Evolutionary conservation across 2,329 filamentous ascomycete genomes (phyloP), one percentile per base, ranked within the genome.

Genomic region (Pseudogymnoascus sp.): DNA sequence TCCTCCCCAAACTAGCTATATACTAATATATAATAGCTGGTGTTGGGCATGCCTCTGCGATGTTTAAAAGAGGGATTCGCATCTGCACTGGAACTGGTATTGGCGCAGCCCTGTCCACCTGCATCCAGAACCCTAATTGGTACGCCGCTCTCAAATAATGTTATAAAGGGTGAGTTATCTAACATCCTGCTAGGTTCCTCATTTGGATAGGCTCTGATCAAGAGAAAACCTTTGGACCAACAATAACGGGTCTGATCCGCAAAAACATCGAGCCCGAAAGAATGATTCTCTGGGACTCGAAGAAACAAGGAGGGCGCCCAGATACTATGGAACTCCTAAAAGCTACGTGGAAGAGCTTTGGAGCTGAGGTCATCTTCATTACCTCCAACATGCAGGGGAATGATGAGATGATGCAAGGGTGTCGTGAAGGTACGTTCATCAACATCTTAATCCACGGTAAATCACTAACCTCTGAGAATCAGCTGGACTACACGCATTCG

Each of bases 121-220:
- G 76, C 68, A 77, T 78, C 65, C 76, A 78, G 64, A 76, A 70
- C 65, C 71, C 71, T 7, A 71, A 77, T 62, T 77, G 75, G 75
- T 75, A 71, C 14, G 67, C 19, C 39, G 6, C 36, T 16, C 36
- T 63, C 21, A 25, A 31, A 8, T 34, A 8, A 25, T 54, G 41
- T 13, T 63, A 62, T 45, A 19, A 21, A 14, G 51, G 11, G 16
- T 57, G 10, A 28, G 34, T 41, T 61, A 37, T 54, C 62, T 67
- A 31, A 66, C 19, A 45, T 31, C 62, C 61, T 61, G 4, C 21
- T 64, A 75, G 75, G 76, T 78, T 78, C 66, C 73, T 78, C 37
- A 78, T 78, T 65, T 77, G 76, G 76, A 77, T 78, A 45, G 76
- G 76, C 6, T 77, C 75, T 19, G 74, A 78, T 67, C 76, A 77